Evolutionary conservation across 345 rosid genomes (phyloP).

Genomic region (Aquilaria malaccensis): DNA sequence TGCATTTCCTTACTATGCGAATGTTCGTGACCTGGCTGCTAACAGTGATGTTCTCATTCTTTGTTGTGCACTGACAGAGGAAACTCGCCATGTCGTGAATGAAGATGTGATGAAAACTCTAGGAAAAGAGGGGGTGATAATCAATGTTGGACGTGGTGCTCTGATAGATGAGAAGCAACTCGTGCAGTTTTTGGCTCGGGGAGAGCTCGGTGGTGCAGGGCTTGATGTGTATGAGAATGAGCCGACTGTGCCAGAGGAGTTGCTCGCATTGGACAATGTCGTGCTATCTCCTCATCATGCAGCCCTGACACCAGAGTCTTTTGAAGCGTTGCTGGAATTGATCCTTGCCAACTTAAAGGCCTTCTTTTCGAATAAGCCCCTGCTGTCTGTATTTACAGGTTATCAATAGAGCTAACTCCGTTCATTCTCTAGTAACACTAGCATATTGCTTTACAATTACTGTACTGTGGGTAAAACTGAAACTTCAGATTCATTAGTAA

Average conservation of each 20-base stretch:
- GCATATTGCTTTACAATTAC: too few relatives aligned
- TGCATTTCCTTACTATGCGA: slow-evolving; percentile 18
- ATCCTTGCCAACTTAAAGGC: slow-evolving; percentile 26
- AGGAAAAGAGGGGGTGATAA: slow-evolving; percentile 25
- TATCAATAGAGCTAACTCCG: too few relatives aligned
- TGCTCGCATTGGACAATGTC: slow-evolving; percentile 22
- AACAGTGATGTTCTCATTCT: slow-evolving; percentile 24
- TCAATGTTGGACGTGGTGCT: slow-evolving; percentile 30
- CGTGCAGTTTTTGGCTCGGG: slow-evolving; percentile 23
- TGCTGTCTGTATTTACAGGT: slow-evolving; percentile 3
- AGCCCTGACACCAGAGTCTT: slow-evolving; percentile 27
- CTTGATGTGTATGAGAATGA: slow-evolving; percentile 40
- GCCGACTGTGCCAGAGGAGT: slow-evolving; percentile 24
- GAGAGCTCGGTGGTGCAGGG: slow-evolving; percentile 33
- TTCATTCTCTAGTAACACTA: too few relatives aligned
- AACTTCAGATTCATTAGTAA: too few relatives aligned
- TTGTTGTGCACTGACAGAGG: slow-evolving; percentile 26
- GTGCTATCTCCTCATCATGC: slow-evolving; percentile 31
- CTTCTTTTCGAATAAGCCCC: slow-evolving; percentile 22
- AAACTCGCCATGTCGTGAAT: slow-evolving; percentile 27
- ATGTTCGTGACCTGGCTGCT: slow-evolving; percentile 22
- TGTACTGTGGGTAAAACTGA: too few relatives aligned
- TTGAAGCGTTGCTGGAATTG: slow-evolving; percentile 18
- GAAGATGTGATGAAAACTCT: slow-evolving; percentile 24
- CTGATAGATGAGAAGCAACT: slow-evolving; percentile 34